Conservation (phyloP, 129 eudicot species). For the Lonicera japonica region DNA sequence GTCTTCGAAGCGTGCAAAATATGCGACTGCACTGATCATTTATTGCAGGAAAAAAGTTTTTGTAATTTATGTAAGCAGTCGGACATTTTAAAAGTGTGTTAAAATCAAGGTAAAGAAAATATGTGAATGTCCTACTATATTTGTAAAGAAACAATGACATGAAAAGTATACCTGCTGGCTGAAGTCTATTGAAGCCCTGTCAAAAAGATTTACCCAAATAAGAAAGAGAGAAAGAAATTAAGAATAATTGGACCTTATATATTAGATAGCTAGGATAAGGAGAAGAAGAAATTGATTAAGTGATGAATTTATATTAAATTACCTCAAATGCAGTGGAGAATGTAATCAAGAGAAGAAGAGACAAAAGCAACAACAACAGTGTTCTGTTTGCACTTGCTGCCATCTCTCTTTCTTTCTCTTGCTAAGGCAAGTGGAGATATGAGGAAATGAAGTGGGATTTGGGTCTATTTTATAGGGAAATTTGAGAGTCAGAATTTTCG, state of each 20-base stretch:
- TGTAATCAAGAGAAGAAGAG: conserved; percentile 30
- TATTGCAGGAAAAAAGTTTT: too few species aligned
- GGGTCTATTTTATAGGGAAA: too few species aligned
- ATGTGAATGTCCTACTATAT: too few species aligned
- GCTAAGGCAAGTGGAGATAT: neutral
- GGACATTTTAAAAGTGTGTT: neutral
- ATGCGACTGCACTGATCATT: neutral
- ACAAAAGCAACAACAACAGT: conserved; percentile 21
- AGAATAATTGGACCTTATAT: neutral
- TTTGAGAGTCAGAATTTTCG: too few species aligned
- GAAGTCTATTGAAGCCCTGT: conserved; percentile 46
- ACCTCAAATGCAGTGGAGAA: conserved; percentile 43
- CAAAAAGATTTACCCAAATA: neutral
- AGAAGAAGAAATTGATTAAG: neutral
- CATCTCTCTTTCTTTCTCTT: conserved; percentile 28
- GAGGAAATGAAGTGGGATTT: too few species aligned
- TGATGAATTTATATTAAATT: neutral
- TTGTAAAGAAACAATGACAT: neutral
- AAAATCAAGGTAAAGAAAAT: neutral
- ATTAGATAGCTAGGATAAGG: neutral
- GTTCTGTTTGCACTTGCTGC: conserved; percentile 24
- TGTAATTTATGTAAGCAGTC: neutral
- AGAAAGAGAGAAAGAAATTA: neutral
- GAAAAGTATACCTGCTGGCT: conserved; percentile 32
- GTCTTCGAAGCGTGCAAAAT: too few species aligned